These are phyloP conservation scores for Annona squamosa DNA, from an alignment of 164 flowering plant species.

Conservation along the genomic window DNA sequence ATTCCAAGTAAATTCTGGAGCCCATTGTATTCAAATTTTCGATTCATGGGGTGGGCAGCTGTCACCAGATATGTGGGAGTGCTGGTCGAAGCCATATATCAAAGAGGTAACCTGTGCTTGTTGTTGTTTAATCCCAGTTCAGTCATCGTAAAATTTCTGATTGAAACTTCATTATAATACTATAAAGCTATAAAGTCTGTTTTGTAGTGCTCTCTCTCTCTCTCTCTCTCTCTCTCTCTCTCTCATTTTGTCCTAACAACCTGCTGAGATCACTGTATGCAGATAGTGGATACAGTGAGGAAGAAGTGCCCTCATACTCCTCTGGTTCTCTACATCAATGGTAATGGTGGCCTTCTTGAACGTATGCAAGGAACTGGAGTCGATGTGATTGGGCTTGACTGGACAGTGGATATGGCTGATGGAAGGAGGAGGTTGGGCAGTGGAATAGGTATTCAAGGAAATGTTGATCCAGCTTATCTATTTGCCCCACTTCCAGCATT, in stretches of 20 bases:
- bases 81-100: slow-evolving; percentile 91
- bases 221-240: not conserved
- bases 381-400: slow-evolving; percentile 97
- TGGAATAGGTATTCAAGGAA: slow-evolving; percentile 76
- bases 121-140: not conserved
- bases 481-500: slow-evolving; percentile 78
- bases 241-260: not conserved
- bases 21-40: slow-evolving; percentile 93
- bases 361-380: slow-evolving; percentile 90
- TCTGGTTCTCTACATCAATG: slow-evolving; percentile 88
- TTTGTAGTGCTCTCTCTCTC: too few species aligned
- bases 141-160: not conserved
- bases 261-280: slow-evolving; percentile 23
- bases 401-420: slow-evolving; percentile 99
- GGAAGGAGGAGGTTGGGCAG: slow-evolving; percentile 77
- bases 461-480: slow-evolving; percentile 86
- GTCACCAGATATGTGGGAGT: slow-evolving; percentile 95
- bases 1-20: slow-evolving; percentile 88
- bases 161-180: not conserved
- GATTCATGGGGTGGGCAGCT: slow-evolving; percentile 99
- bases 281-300: slow-evolving; percentile 70
- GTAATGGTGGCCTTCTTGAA: slow-evolving; percentile 96
- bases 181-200: too few species aligned
- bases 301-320: slow-evolving; percentile 75
- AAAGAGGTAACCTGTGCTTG: slow-evolving; percentile 43